Evolutionary conservation across 2,329 filamentous ascomycete genomes (phyloP), one percentile per base, ranked within the genome.

Genomic region (Cytospora schulzeri): DNA sequence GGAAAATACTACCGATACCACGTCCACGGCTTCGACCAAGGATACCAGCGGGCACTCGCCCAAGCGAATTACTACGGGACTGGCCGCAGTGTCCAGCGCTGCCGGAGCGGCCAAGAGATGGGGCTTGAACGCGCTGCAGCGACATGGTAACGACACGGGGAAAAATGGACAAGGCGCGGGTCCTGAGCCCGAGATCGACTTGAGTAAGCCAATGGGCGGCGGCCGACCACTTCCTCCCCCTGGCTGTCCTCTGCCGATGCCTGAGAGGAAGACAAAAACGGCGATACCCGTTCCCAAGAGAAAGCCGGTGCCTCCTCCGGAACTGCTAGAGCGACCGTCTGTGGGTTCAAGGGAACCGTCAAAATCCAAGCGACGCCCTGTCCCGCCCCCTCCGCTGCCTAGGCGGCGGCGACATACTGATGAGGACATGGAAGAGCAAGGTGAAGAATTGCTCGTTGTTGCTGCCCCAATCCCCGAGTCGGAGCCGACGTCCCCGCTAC

Each of bases 211-310:
- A 2, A 92, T 96, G 80, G 93, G 93, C 1, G 85, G 92, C 48
- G 92, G 92, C 0, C 89, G 90, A 70, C 92, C 92, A 1, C 79
- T 96, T 22, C 92, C 92, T 55, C 92, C 92, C 11, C 91, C 90
- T 2, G 93, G 92, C 2, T 88, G 85, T 53, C 92, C 93, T 4
- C 81, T 96, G 1, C 92, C 93, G 2, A 85, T 81, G 51, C 89
- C 89, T 1, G 85, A 88, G 41, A 85, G 81, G 61, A 84, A 80
- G 64, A 83, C 85, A 8, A 86, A 85, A 71, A 84, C 82, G 56
- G 79, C 83, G 19, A 84, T 81, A 65, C 80, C 80, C 31, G 80
- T 88, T 1, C 85, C 88, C 3, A 88, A 86, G 72, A 81, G 89
- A n/a, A 92, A 90, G 70, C 82, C 87, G 2, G 76, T 89, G 11